Conservation (phyloP, 176 grass and related monocot genomes). For the Raddia guianensis region DNA sequence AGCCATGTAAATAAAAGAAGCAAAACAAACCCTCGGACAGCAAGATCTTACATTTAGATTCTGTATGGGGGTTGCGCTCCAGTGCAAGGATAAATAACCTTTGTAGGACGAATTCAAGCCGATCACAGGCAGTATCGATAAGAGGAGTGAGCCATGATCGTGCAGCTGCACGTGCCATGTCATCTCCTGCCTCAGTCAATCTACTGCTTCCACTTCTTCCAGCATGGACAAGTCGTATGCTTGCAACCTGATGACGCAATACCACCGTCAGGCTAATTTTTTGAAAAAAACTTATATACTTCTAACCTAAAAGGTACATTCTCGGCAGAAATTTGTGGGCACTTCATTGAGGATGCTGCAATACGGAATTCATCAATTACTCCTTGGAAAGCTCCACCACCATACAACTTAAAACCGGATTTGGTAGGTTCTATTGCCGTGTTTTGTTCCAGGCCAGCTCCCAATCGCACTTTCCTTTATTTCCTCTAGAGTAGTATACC, state of each 20-base stretch:
- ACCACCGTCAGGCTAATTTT: conserved; percentile 17
- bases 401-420: conserved; percentile 79
- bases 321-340: conserved; percentile 88
- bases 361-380: conserved; percentile 93
- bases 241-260: conserved; percentile 73
- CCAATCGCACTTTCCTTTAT: conserved; percentile 82
- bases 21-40: conserved; percentile 26
- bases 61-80: conserved; percentile 63
- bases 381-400: conserved; percentile 95
- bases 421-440: conserved; percentile 72
- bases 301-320: conserved; percentile 57
- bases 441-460: conserved; percentile 84
- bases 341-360: conserved; percentile 91
- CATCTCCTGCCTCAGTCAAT: conserved; percentile 79
- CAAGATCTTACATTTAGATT: conserved; percentile 59
- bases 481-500: conserved; percentile 87
- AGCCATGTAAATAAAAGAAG: neutral
- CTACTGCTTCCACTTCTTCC: conserved; percentile 79
- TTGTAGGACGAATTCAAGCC: conserved; percentile 90
- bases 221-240: conserved; percentile 95
- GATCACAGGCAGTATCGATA: conserved; percentile 87
- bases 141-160: conserved; percentile 87
- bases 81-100: conserved; percentile 92
- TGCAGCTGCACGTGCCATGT: conserved; percentile 85
- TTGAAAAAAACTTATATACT: neutral